Base-by-base conservation (phyloP, 2,329 filamentous ascomycete species). In the Knoxdaviesia capensis region DNA sequence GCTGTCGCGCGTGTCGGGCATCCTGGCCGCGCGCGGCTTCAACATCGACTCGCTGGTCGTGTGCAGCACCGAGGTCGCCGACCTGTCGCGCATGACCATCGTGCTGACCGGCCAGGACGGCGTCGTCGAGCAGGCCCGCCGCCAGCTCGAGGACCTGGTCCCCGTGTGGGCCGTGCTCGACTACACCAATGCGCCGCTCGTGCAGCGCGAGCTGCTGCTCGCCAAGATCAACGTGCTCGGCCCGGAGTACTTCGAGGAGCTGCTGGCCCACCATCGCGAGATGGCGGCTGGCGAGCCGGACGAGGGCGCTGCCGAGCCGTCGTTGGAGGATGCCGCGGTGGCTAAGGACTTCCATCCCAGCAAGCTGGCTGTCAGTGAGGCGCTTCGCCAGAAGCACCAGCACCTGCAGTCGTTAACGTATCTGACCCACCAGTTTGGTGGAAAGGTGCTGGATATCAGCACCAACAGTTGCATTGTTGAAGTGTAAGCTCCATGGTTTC, bases 11-110 rank as follows among this genome's bases (percentile, higher is more conserved):
- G 84, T 98, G 7, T 96, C 90, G 1, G 90, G 90, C 43, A 96
- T 98, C 56, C 69, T 98, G 33, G 90, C 90, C 8, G 90, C 90
- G 37, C 77, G 90, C 45, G 90, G 90, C 49, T 98, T 98, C 76
- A 98, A 98, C 68, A 98, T 98, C 54, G 90, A 98, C 70, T 93
- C 83, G 43, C 69, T 98, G 48, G 90, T 98, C 43, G 90, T 98
- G 47, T 98, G 90, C 68, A 90, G 83, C 62, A 98, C 90, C 47
- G 90, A 98, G 63, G 87, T 98, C 30, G 83, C 88, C 53, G 90
- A 98, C 55, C 70, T 98, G 42, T 94, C 85, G 33, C 86, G 90
- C 56, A 98, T 98, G 90, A 98, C 90, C 44, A 96, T 98, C 54
- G 90, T 98, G 49, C 71, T 98, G 41, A 86, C 86, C 43, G 90